Evolutionary conservation across 2,329 filamentous ascomycete species (phyloP), one percentile per base, ranked within the genome.

Genomic region (Trichoderma semiorbis): DNA sequence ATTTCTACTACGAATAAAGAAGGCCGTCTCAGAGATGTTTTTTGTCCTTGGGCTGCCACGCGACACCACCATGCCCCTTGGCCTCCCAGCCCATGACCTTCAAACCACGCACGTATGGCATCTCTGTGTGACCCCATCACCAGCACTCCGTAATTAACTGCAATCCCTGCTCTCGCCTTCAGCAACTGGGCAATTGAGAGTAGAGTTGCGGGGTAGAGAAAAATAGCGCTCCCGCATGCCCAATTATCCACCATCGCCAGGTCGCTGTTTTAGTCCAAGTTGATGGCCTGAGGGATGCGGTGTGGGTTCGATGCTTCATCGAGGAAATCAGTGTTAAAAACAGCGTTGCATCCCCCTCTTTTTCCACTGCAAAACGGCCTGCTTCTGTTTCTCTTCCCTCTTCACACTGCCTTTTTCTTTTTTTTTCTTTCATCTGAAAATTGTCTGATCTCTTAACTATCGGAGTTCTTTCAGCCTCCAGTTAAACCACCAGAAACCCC

Each of bases 151-250:
- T 68, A 60, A 32, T 60, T 60, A 50, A 62, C 28, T 34, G 39
- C 55, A 53, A 69, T 47, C 66, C 66, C 43, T 69, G 66, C 26
- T 24, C 55, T 53, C 39, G 18, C 26, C 67, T 53, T 69, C 39
- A 50, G 12, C 53, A 43, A 14, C 36, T 53, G 39, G 57, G 47
- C 57, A 34, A 61, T 34, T 10, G 53, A 69, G 28, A 32, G 28
- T 34, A 14, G 30, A 18, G 57, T 62, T 69, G 67, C 67, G 67
- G 67, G 67, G 67, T 69, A 69, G 43, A 61, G 43, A 62, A 69
- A 53, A 69, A 67, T 69, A 69, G 66, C 66, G 66, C 66, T 69
- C 66, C 66, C 66, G 55, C 63, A 55, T 60, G 66, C 53, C 65
- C 66, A 39, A 61, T 60, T 68, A 68, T 61, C 66, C 66, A 69